Evolutionary conservation across 2,329 filamentous ascomycete genomes (phyloP).

Genomic region (Aureobasidium sp.): DNA sequence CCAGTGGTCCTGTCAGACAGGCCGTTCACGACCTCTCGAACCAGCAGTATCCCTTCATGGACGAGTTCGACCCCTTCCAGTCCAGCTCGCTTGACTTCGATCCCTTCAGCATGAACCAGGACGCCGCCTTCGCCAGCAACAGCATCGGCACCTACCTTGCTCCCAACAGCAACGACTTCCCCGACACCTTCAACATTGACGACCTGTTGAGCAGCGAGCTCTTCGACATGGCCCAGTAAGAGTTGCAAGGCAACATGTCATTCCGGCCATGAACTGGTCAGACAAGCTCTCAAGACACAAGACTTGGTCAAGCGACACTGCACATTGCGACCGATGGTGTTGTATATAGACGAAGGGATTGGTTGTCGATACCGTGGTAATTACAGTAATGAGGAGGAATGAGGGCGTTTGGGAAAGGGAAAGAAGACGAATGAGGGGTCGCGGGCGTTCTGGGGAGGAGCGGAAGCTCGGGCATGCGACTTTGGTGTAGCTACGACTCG

Average conservation of each 20-base stretch:
- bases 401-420: not conserved
- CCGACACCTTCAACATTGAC: constrained; percentile 17
- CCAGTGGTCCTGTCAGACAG: constrained; percentile 6
- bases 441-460: not conserved
- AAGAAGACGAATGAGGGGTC: constrained; percentile 7
- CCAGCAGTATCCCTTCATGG: constrained; percentile 18
- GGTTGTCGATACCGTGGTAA: not conserved
- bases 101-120: constrained; percentile 15
- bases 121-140: constrained; percentile 8
- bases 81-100: constrained; percentile 21
- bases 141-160: constrained; percentile 12
- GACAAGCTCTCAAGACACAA: not conserved
- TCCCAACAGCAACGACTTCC: constrained; percentile 14
- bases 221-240: constrained; percentile 11
- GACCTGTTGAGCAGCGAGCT: constrained; percentile 14
- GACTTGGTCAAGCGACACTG: not conserved
- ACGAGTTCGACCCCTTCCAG: constrained; percentile 19
- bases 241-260: not conserved
- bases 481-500: not conserved
- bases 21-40: constrained; percentile 9
- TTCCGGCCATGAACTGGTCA: not conserved
- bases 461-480: constrained; percentile 6
- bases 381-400: constrained; percentile 7
- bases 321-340: not conserved
- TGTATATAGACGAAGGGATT: not conserved